A percentile compares a stretch with the other conserved stretches of the same genome.
phyloP scores from a whole-genome alignment of 2,329 filamentous ascomycete genomes.

The Colletotrichum camelliae region DNA sequence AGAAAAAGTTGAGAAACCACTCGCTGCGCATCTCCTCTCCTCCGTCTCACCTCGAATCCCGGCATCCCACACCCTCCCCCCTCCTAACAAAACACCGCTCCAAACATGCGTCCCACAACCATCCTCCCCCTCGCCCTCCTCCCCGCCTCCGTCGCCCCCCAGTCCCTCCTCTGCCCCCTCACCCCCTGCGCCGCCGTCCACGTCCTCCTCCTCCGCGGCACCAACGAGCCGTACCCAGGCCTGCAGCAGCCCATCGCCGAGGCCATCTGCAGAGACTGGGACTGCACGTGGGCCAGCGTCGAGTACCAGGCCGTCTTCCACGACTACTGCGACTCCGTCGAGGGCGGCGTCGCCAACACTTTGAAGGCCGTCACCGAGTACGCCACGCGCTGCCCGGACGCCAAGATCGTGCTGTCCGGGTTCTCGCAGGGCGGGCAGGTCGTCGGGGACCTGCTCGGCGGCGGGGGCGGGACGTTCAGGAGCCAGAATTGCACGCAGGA shows the following conservation, averaged over 20 bases:
- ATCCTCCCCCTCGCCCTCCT: neutral
- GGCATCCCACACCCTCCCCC: neutral
- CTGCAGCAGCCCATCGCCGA: conserved; percentile 7
- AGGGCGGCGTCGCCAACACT: conserved; percentile 38
- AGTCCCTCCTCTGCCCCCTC: neutral
- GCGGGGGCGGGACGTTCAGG: conserved; percentile 34
- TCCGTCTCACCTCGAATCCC: neutral
- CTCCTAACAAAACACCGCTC: neutral
- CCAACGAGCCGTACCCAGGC: neutral
- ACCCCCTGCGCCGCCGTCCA: neutral
- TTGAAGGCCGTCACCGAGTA: conserved; percentile 42
- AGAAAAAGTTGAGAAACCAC: neutral
- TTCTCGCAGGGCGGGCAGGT: conserved; percentile 46
- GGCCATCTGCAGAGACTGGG: neutral
- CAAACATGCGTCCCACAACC: neutral
- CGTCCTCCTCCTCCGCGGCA: neutral
- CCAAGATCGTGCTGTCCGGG: conserved; percentile 43
- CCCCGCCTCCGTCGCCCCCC: neutral
- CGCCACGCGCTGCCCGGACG: conserved; percentile 39
- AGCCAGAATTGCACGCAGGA: conserved; percentile 33
- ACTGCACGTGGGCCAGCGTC: conserved; percentile 2
- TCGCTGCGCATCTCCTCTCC: neutral
- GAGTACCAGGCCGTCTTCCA: neutral
- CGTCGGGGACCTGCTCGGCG: conserved; percentile 38
- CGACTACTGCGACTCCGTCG: conserved; percentile 12